Percentiles rank a stretch among this genome's conserved stretches.
Evolutionary conservation across 2,329 filamentous ascomycete species (phyloP).

Genomic region (Moelleriella libera): DNA sequence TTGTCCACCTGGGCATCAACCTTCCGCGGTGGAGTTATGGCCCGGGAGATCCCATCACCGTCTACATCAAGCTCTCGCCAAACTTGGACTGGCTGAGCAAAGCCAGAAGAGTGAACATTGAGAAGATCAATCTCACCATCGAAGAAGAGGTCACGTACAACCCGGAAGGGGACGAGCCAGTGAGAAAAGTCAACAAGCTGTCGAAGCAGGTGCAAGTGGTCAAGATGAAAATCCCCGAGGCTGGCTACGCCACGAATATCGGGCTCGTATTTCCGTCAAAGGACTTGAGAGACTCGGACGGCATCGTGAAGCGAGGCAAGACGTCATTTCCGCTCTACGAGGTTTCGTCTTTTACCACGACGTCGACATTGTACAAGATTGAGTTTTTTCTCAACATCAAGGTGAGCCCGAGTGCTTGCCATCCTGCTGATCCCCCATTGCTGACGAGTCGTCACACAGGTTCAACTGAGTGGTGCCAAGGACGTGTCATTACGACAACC

Average conservation of each 20-base stretch:
- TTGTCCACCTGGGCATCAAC: constrained; percentile 84
- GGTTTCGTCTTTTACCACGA: constrained; percentile 83
- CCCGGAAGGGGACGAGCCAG: constrained; percentile 89
- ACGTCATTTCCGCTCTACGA: constrained; percentile 81
- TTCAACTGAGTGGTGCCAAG: constrained; percentile 71
- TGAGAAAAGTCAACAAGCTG: constrained; percentile 76
- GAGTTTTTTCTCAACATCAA: constrained; percentile 94
- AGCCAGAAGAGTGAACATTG: constrained; percentile 81
- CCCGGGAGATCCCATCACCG: constrained; percentile 84
- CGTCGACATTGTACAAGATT: constrained; percentile 91
- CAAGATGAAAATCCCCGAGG: constrained; percentile 73
- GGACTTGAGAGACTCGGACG: constrained; percentile 74
- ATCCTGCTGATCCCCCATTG: background rate
- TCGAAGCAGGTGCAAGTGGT: constrained; percentile 73
- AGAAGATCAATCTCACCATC: constrained; percentile 84
- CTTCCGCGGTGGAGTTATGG: constrained; percentile 94
- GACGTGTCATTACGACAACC: constrained; percentile 83
- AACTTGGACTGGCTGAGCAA: constrained; percentile 87
- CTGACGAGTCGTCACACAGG: constrained; percentile 37
- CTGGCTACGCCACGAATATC: constrained; percentile 85
- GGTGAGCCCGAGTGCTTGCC: constrained; percentile 32
- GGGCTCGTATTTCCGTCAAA: constrained; percentile 84
- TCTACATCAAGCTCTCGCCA: constrained; percentile 87
- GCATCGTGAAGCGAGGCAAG: constrained; percentile 73
- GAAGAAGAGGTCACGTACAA: constrained; percentile 99